These are phyloP conservation scores for Hyaloperonospora arabidopsidis DNA, from an alignment of 352 stramenopile species.

Conservation along the genomic window DNA sequence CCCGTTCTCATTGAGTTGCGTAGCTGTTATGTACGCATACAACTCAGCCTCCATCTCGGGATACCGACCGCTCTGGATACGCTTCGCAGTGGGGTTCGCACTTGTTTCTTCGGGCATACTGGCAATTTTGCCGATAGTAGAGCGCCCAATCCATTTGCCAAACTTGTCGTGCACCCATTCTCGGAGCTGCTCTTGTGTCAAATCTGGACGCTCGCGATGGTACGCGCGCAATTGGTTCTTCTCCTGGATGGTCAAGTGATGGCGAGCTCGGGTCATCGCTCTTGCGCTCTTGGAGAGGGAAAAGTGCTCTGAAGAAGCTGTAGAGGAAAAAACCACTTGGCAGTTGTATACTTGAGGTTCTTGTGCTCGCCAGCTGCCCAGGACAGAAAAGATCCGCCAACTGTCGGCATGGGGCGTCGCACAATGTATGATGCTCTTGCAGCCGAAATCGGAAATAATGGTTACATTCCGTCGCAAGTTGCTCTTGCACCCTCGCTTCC, in stretches of 20 bases:
- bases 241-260: slow-evolving; percentile 34
- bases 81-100: slow-evolving; percentile 26
- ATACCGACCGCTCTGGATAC: slow-evolving; percentile 29
- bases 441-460: too few relatives aligned
- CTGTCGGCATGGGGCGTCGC: too few relatives aligned
- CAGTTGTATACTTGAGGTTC: too few relatives aligned
- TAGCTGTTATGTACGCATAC: slow-evolving; percentile 14
- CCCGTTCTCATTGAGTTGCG: slow-evolving; percentile 3
- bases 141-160: slow-evolving; percentile 33
- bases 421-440: too few relatives aligned
- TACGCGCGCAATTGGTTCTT: slow-evolving; percentile 31
- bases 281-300: too few relatives aligned
- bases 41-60: slow-evolving; percentile 31
- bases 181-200: slow-evolving; percentile 36
- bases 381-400: too few relatives aligned
- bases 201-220: slow-evolving; percentile 19
- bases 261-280: slow-evolving; percentile 11
- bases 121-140: slow-evolving; percentile 34
- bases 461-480: too few relatives aligned
- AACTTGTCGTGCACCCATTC: slow-evolving; percentile 27
- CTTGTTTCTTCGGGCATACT: slow-evolving; percentile 22
- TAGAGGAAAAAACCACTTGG: too few relatives aligned
- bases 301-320: too few relatives aligned
- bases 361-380: too few relatives aligned
- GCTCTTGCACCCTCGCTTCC: too few relatives aligned